Percentiles rank a stretch among this genome's conserved stretches.
phyloP scores from a whole-genome alignment of 352 stramenopile species.

The Globisporangium spinosum region DNA sequence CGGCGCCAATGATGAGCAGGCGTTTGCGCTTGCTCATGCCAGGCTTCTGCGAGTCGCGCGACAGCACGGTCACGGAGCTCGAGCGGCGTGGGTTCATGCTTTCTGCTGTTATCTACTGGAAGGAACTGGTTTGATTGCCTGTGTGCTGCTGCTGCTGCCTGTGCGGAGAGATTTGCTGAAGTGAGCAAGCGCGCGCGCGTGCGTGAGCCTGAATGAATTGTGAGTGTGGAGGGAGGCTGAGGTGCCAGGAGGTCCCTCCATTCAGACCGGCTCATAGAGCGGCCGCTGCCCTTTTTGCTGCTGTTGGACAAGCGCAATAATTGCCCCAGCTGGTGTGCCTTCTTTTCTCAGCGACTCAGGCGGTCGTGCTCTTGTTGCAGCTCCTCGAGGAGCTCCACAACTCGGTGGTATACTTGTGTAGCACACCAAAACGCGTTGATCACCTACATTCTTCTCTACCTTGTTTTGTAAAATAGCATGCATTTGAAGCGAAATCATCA shows the following conservation, averaged over 20 bases:
- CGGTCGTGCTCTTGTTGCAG: neutral
- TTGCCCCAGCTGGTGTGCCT: neutral
- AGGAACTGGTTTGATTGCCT: neutral
- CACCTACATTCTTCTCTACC: neutral
- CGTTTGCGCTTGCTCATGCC: slow-evolving; percentile 22
- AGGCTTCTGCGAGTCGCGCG: slow-evolving; percentile 10
- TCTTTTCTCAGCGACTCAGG: neutral
- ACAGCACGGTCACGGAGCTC: slow-evolving; percentile 16
- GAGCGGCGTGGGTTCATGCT: slow-evolving; percentile 6
- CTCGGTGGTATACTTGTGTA: neutral
- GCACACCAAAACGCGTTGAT: neutral
- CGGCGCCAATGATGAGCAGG: slow-evolving; percentile 33
- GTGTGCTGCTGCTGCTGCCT: neutral
- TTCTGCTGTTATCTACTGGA: neutral
- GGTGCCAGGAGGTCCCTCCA: neutral
- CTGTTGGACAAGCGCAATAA: neutral
- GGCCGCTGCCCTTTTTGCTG: neutral
- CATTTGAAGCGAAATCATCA: neutral
- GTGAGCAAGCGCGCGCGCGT: neutral
- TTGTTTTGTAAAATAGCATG: neutral
- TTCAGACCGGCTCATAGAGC: neutral
- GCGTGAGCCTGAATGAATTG: neutral
- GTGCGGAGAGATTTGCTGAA: slow-evolving; percentile 3
- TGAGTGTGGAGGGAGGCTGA: neutral
- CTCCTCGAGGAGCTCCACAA: neutral